Conservation (phyloP, 768 basidiomycete genomes). For the Phylloporus rhodoxanthus region DNA sequence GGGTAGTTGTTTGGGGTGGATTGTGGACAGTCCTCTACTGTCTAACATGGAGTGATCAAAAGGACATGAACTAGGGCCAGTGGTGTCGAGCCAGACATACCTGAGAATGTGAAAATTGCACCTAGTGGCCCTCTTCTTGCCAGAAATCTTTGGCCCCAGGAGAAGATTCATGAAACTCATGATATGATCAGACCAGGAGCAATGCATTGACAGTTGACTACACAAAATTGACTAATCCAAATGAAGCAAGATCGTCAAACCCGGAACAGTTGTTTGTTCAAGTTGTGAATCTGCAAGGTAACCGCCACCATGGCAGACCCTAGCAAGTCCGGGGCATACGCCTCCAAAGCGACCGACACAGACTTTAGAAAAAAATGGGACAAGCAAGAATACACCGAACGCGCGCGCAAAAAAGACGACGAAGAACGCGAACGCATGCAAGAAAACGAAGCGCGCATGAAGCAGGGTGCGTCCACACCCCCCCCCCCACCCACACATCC, state of each 20-base stretch:
- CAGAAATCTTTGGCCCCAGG: conserved; percentile 30
- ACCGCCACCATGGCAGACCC: conserved; percentile 24
- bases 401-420: conserved; percentile 73
- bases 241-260: too few species aligned
- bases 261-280: too few species aligned
- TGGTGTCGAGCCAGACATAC: conserved; percentile 31
- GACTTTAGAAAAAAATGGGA: conserved; percentile 92
- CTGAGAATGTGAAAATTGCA: conserved; percentile 50
- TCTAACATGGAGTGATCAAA: conserved; percentile 9
- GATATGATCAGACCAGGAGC: neutral
- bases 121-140: conserved; percentile 44
- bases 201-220: too few species aligned
- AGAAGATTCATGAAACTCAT: conserved; percentile 58
- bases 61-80: conserved; percentile 9
- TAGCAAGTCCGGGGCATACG: conserved; percentile 33
- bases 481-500: neutral
- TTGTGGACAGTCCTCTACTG: neutral
- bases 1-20: conserved; percentile 2
- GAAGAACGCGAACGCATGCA: conserved; percentile 80
- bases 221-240: too few species aligned
- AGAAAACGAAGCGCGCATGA: conserved; percentile 78
- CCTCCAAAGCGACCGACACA: conserved; percentile 47
- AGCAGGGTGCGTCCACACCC: conserved; percentile 58
- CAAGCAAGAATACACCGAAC: conserved; percentile 84
- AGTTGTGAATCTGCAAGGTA: too few species aligned